These are phyloP conservation scores for Colletotrichum sp. DNA, from an alignment of 2,329 filamentous ascomycete species.

Conservation along the genomic window DNA sequence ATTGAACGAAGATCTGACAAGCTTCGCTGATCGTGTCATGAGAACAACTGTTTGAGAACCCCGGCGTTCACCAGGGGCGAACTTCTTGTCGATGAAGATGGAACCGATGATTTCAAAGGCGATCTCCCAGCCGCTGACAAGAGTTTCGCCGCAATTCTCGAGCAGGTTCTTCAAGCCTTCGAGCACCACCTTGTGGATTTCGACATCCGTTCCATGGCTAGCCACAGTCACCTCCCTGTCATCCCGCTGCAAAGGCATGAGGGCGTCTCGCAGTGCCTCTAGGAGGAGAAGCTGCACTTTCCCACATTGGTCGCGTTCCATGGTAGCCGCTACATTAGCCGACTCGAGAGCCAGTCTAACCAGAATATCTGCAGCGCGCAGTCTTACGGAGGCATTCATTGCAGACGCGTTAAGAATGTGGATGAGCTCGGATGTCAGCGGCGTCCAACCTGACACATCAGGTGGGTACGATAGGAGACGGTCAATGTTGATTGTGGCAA, in stretches of 20 bases:
- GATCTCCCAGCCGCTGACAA: constrained; percentile 84
- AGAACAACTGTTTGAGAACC: constrained; percentile 38
- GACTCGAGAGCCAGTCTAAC: constrained; percentile 63
- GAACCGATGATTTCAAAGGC: constrained; percentile 86
- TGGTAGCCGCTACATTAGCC: constrained; percentile 58
- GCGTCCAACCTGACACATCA: constrained; percentile 76
- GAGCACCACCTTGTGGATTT: constrained; percentile 81
- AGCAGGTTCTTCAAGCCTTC: constrained; percentile 83
- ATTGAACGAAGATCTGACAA: constrained; percentile 86
- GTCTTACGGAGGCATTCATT: constrained; percentile 57
- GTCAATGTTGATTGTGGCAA: constrained; percentile 76
- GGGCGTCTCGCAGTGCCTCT: constrained; percentile 66
- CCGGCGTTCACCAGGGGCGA: constrained; percentile 36
- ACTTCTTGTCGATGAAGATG: constrained; percentile 66
- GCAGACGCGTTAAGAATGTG: constrained; percentile 51
- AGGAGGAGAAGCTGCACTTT: constrained; percentile 77
- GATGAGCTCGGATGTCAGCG: constrained; percentile 64
- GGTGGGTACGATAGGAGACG: constrained; percentile 74
- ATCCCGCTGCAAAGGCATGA: constrained; percentile 61
- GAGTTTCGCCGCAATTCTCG: constrained; percentile 85
- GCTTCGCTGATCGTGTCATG: constrained; percentile 68
- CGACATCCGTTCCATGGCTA: constrained; percentile 69
- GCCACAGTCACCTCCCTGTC: constrained; percentile 60
- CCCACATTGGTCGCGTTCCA: constrained; percentile 56
- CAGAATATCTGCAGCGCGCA: constrained; percentile 69